A percentile compares a stretch with the other conserved stretches of the same genome.
phyloP scores from a whole-genome alignment of 345 rosid genomes.

The Eucalyptus sp. region DNA sequence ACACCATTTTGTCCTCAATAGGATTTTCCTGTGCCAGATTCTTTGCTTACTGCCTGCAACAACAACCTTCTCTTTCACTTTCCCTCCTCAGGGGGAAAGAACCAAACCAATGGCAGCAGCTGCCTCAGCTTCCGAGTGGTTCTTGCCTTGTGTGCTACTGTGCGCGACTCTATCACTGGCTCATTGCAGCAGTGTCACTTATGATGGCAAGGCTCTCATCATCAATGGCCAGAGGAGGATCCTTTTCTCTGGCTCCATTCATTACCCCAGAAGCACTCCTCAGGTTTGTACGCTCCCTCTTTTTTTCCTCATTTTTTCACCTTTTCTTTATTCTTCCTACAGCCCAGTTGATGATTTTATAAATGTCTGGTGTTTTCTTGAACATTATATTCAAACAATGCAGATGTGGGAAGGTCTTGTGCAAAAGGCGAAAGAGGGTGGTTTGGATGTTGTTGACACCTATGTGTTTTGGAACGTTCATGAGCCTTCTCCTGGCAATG shows the following conservation, averaged over 20 bases:
- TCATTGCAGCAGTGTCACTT: constrained; percentile 20
- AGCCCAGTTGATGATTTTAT: not conserved
- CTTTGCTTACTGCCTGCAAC: not conserved
- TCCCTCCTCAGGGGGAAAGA: not conserved
- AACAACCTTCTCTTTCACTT: not conserved
- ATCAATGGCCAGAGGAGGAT: constrained; percentile 44
- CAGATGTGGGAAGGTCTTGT: constrained; percentile 76
- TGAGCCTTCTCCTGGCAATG: constrained; percentile 62
- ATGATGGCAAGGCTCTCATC: constrained; percentile 41
- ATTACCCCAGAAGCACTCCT: constrained; percentile 67
- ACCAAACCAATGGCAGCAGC: constrained; percentile 14
- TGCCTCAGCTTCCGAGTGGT: constrained; percentile 11
- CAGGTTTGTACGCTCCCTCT: constrained; percentile 6
- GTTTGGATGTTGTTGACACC: constrained; percentile 55
- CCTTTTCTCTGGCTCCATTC: constrained; percentile 61
- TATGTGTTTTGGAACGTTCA: constrained; percentile 71
- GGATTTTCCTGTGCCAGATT: not conserved
- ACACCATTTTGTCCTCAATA: not conserved
- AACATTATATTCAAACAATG: not conserved
- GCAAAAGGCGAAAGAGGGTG: constrained; percentile 57
- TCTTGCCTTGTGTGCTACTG: constrained; percentile 7
- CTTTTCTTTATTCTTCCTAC: not conserved
- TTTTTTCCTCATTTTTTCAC: too few species aligned
- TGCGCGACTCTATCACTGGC: not conserved
- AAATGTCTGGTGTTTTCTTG: not conserved